Percentiles rank a stretch among this genome's conserved stretches.
Conservation (phyloP, 2,329 filamentous ascomycete genomes). For the Harringtonia lauricola region DNA sequence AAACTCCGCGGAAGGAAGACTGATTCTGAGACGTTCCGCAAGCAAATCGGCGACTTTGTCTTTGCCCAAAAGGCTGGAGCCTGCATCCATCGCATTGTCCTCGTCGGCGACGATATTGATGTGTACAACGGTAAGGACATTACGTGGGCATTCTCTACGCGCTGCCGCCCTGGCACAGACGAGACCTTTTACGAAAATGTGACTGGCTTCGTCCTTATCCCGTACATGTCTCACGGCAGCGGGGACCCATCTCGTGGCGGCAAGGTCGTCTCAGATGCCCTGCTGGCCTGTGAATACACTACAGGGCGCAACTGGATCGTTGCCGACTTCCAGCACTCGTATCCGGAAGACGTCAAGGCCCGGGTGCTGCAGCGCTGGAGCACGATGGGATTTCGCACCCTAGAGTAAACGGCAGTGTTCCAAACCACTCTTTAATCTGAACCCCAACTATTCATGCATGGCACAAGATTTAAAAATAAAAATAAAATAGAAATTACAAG, state of each 20-base stretch:
- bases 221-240: conserved; percentile 33
- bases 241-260: conserved; percentile 22
- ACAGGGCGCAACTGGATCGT: conserved; percentile 20
- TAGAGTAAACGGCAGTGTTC: no score
- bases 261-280: conserved; percentile 33
- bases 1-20: conserved; percentile 45
- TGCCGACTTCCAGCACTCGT: conserved; percentile 21
- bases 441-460: no score
- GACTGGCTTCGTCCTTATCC: conserved; percentile 29
- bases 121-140: conserved; percentile 32
- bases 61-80: conserved; percentile 30
- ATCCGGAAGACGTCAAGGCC: conserved; percentile 26
- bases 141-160: conserved; percentile 35
- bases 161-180: conserved; percentile 31
- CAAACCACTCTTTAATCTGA: no score
- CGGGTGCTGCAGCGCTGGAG: conserved; percentile 25
- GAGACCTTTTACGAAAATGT: conserved; percentile 34
- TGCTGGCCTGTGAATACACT: conserved; percentile 31
- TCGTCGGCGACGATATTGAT: conserved; percentile 39
- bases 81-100: conserved; percentile 29
- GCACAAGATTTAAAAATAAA: no score
- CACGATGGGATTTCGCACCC: background rate
- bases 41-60: conserved; percentile 29
- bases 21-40: conserved; percentile 25
- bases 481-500: no score